Base-by-base conservation (phyloP, 306 rosid species). In the Medicago arabica region DNA sequence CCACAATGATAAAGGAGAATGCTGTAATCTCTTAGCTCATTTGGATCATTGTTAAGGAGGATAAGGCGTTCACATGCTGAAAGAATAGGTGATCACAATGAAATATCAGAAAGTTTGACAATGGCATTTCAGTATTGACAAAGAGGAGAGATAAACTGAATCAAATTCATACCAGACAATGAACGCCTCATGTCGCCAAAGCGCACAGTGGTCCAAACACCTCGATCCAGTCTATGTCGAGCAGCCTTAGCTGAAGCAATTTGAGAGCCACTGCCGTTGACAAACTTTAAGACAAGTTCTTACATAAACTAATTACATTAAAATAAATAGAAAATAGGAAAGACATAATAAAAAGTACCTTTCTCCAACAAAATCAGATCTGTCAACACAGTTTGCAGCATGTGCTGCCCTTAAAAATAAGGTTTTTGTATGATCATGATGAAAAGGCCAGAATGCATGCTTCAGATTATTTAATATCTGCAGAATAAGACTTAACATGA, bases 121-220 rank as follows among this genome's bases (percentile, higher is more conserved):
- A 38, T 34, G 19, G 44, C 40, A 73, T 64, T 14, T 38, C 8
- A 78, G 49, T 80, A 49, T 16, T 67, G 55, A 36, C 60, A 4
- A 15, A 75, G 13, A 77, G 13, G 17, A 51, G 18, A 73, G 41
- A 60, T 13, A 78, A 78, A 31, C 38, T 44, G 65, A 7, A 63
- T 39, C 14, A 28, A 31, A 58, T 50, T 54, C 84, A 25, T 82
- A 94, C 98, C 94, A 47, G 98, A 86, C 81, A 92, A 75, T 54
- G 96, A 92, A 4, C 97, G 97, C 88, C 97, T 87, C 92, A 94
- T 94, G 81, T 94, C 97, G 54, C 96, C 98, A 72, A 90, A 90
- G 47, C 85, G 89, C 67, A 89, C 93, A 28, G 93, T 94, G 67
- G 97, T 94, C 96, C 98, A 94, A 82, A 94, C 92, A 67, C 96